Base-by-base conservation (phyloP, 1,284 basidiomycete genomes). In the Phaffia rhodozyma region DNA sequence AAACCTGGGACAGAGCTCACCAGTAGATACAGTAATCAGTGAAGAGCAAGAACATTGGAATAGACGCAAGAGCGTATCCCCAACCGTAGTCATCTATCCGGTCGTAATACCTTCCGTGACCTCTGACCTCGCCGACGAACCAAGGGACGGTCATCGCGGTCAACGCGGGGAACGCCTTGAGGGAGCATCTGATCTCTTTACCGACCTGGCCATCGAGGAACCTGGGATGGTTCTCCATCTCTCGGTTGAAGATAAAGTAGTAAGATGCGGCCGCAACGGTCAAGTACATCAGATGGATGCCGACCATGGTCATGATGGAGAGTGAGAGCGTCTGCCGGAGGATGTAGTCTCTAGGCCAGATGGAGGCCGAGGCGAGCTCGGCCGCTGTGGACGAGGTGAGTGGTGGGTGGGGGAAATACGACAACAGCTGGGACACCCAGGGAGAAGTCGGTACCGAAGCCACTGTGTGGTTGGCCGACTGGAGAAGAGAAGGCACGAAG, bases 1-100 rank as follows among this genome's bases (percentile, higher is more conserved):
- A 43, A 16, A 11, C 13, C 5, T 11, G 16, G 2, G 13, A 43
- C 16, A 43, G 38, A 43, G 13, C 38, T 43, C 13, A 43, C 89
- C 91, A 94, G 76, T 97, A 97, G 70, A 97, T 90, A 69, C 81
- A 79, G 67, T 87, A 87, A 76, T 97, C 93, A 47, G 93, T 97
- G 75, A 94, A 93, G 21, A 91, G 69, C 62, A 97, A 78, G 80
- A 91, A 97, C 64, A 85, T 85, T 5, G 71, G 68, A 7, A 73
- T 68, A 53, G 70, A 73, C 29, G 72, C 67, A 7, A 70, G 68
- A 58, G 76, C 68, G 71, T 79, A 79, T 1, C 66, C 67, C 73
- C 73, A 76, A 2, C 84, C 86, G 67, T 86, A 86, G 0, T 89
- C 84, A 52, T 80, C 81, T 29, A 91, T 77, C 61, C 85, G 80